These are phyloP conservation scores for Gossypium rotundifolium DNA, from an alignment of 345 rosid genomes.

Conservation along the genomic window DNA sequence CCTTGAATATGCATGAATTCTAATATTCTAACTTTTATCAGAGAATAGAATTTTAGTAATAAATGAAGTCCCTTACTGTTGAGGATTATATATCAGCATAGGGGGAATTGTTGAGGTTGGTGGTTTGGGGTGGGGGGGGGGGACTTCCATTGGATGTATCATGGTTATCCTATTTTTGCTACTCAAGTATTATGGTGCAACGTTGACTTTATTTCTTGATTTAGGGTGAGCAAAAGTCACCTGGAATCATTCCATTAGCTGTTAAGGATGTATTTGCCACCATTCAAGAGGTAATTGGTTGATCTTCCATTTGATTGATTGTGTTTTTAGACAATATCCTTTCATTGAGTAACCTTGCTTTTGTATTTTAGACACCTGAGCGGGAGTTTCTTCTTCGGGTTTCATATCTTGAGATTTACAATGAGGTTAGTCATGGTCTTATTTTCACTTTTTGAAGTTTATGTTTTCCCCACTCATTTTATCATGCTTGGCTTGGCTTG, in stretches of 20 bases:
- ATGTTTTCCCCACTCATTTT: not conserved
- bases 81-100: not conserved
- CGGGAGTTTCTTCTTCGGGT: slow-evolving; percentile 95
- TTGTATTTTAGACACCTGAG: slow-evolving; percentile 64
- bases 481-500: not conserved
- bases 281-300: slow-evolving; percentile 75
- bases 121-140: not conserved
- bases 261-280: slow-evolving; percentile 92
- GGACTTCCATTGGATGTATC: not conserved
- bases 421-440: slow-evolving; percentile 53
- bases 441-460: slow-evolving; percentile 1
- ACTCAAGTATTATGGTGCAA: not conserved
- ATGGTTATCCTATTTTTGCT: slow-evolving; percentile 6
- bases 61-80: not conserved
- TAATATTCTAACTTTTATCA: not conserved
- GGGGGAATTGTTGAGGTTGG: not conserved
- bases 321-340: slow-evolving; percentile 1
- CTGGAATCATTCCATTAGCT: slow-evolving; percentile 87
- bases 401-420: slow-evolving; percentile 94
- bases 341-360: slow-evolving; percentile 8
- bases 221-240: slow-evolving; percentile 97
- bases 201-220: slow-evolving; percentile 10
- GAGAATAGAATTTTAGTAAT: not conserved
- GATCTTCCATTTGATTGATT: not conserved
- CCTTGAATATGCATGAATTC: not conserved